A percentile compares a stretch with the other conserved stretches of the same genome.
Evolutionary conservation across 75 land plant genomes (phyloP).

Genomic region (Picea sitchensis): DNA sequence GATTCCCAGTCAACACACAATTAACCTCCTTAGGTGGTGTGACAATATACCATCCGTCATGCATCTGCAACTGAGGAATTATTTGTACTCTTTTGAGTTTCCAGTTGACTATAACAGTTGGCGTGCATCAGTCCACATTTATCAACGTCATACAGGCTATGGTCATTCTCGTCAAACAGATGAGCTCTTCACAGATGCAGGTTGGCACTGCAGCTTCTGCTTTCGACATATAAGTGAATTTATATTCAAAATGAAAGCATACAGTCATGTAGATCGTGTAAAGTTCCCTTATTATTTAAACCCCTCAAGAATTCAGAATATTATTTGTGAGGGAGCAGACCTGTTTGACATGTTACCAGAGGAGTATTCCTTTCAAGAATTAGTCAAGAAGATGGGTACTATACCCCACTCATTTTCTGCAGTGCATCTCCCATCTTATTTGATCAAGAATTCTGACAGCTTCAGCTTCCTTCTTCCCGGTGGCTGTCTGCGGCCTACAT

Average conservation of each 20-base stretch:
- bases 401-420: conserved; percentile 51
- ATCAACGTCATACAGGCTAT: conserved; percentile 46
- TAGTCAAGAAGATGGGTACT: conserved; percentile 69
- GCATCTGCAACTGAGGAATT: conserved; percentile 63
- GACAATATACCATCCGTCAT: conserved; percentile 43
- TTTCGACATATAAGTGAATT: conserved; percentile 63
- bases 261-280: conserved; percentile 75
- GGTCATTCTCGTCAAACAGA: conserved; percentile 56
- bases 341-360: conserved; percentile 86
- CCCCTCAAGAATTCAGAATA: conserved; percentile 55
- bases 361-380: conserved; percentile 60
- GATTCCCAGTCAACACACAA: conserved; percentile 55
- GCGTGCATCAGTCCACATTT: conserved; percentile 39
- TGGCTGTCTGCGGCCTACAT: conserved; percentile 42
- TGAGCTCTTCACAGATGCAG: conserved; percentile 57
- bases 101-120: conserved; percentile 47
- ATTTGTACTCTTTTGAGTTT: conserved; percentile 67
- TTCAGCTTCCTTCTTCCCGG: conserved; percentile 70
- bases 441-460: conserved; percentile 41
- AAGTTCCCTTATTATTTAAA: conserved; percentile 43
- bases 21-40: conserved; percentile 42
- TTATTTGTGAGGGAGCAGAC: conserved; percentile 66
- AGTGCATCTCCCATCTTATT: conserved; percentile 54
- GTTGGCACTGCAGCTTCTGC: conserved; percentile 81
- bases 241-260: conserved; percentile 77